Percentiles rank a stretch among this genome's conserved stretches.
These are phyloP conservation scores for Cicer yamashitae DNA, from an alignment of 306 rosid genomes.

Conservation along the genomic window DNA sequence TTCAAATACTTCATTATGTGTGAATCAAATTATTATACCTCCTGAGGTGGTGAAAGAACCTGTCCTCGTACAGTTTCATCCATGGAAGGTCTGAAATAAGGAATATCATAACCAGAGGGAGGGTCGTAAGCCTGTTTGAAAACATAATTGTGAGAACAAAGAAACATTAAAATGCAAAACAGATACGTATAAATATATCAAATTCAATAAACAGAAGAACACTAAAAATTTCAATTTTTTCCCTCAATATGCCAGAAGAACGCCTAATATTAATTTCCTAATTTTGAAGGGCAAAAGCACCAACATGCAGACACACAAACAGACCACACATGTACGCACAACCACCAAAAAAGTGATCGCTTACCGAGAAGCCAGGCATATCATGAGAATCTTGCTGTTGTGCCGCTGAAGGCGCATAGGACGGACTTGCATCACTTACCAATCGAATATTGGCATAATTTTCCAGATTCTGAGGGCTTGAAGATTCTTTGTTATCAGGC, in stretches of 20 bases:
- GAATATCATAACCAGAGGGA: constrained; percentile 75
- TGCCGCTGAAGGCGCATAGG: constrained; percentile 70
- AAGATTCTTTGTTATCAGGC: constrained; percentile 66
- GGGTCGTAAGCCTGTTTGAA: constrained; percentile 87
- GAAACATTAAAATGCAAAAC: constrained; percentile 15
- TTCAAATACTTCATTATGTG: constrained; percentile 12
- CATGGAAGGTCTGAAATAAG: constrained; percentile 82
- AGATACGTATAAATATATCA: neutral
- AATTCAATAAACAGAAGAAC: no score
- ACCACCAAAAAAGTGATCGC: constrained; percentile 38
- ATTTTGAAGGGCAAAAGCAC: no score
- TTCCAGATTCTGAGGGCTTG: constrained; percentile 69
- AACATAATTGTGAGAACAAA: constrained; percentile 47
- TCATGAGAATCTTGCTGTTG: constrained; percentile 81
- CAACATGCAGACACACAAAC: no score
- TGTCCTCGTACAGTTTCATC: constrained; percentile 76
- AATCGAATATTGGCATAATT: constrained; percentile 74
- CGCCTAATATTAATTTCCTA: no score
- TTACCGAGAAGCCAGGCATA: constrained; percentile 85
- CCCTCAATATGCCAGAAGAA: no score
- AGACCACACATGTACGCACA: no score
- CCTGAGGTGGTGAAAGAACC: constrained; percentile 72
- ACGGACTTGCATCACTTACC: constrained; percentile 66
- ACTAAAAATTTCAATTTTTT: no score
- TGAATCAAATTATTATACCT: constrained; percentile 55